Base-by-base conservation (phyloP, 306 rosid species). In the Fagus crenata region DNA sequence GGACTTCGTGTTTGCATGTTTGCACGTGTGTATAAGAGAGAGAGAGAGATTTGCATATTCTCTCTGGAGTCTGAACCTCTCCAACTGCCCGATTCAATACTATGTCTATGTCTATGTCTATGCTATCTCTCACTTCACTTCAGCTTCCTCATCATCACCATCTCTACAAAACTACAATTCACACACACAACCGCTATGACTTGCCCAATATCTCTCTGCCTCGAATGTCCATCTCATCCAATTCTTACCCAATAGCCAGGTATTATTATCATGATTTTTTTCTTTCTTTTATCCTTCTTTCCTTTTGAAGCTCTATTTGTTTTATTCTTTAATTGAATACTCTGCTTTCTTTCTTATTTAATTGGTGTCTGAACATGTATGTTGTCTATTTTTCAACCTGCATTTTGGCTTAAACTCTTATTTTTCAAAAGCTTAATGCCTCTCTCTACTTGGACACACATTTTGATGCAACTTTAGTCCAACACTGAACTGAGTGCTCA, bases 221-320 rank as follows among this genome's bases (percentile, higher is more conserved):
- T 63, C 76, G 81, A 77, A 40, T 46, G 8, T 79, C 84, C 76
- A 40, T n/a, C n/a, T 39, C 84, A 11, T 61, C 81, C n/a, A 53
- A 49, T 40, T 35, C 64, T 33, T 49, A 51, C 41, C 42, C 82
- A 40, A 11, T 69, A 5, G 39, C 70, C 7, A 56, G 80, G 83
- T 60, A 53, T 33, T n/a, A n/a, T n/a, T 5, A 3, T 31, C 51
- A 46, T 46, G 51, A 46, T 7, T 11, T 18, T 7, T 3, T 0
- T n/a, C n/a, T 42, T 41, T 5, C 5, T 6, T 67, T 13, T 11
- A 36, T 36, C 36, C 18, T 49, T 76, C 14, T 7, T n/a, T 67
- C 33, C 41, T 41, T 59, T 59, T 17, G 7, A 31, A 40, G 35
- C 12, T 35, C 35, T 12, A 9, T n/a, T 22, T 3, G 14, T 17